Percentiles rank a stretch among this genome's conserved stretches.
These are phyloP conservation scores for Juncus inflexus DNA, from an alignment of 176 grass and related monocot species.

Conservation along the genomic window DNA sequence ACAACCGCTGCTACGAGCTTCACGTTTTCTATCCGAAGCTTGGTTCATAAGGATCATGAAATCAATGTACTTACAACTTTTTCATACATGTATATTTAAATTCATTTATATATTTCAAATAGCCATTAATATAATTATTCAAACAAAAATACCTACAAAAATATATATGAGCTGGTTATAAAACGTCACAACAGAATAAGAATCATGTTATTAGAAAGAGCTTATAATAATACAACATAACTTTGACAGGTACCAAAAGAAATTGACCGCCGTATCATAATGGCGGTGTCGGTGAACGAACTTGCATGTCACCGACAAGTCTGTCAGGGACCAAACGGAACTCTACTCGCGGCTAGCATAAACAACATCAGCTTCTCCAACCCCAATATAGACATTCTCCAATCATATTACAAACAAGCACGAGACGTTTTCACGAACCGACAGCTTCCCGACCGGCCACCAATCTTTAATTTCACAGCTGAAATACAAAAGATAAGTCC, in stretches of 20 bases:
- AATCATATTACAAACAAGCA: conserved; percentile 28
- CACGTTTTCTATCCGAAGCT: conserved; percentile 39
- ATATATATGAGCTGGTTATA: background rate
- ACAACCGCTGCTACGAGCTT: conserved; percentile 36
- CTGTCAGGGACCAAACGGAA: conserved; percentile 21
- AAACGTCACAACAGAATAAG: background rate
- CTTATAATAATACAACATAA: background rate
- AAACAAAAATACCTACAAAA: background rate
- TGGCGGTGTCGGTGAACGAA: conserved; percentile 42
- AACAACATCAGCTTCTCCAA: conserved; percentile 59
- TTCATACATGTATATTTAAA: too few species aligned
- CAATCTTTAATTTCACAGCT: conserved; percentile 23
- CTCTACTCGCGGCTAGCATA: conserved; percentile 41
- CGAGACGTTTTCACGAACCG: conserved; percentile 45
- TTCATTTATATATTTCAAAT: background rate
- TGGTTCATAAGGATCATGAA: conserved; percentile 7
- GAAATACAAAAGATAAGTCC: conserved; percentile 3
- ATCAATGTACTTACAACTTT: conserved; percentile 9
- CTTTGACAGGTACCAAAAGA: conserved; percentile 13
- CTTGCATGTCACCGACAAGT: conserved; percentile 42
- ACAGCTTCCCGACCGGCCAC: conserved; percentile 51
- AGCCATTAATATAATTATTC: background rate
- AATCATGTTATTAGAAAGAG: too few species aligned
- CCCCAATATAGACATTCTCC: conserved; percentile 49
- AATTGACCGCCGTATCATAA: conserved; percentile 52